Evolutionary conservation across 495 filamentous ascomycete species (phyloP), one percentile per base, ranked within the genome.

Genomic region (Tuber magnatum): DNA sequence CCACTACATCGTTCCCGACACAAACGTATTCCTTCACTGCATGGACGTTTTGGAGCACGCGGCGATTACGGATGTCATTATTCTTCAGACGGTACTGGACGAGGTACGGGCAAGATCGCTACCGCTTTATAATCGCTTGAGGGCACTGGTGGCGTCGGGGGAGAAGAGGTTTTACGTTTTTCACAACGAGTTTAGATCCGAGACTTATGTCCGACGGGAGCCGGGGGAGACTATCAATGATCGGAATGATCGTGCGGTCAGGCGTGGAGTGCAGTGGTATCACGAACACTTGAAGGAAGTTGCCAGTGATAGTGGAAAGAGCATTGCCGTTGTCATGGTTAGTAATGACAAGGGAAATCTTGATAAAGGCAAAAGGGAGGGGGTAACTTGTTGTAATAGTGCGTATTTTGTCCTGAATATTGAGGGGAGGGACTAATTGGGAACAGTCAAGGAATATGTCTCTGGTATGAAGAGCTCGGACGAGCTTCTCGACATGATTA

Each of bases 81-180:
- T 99, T 61, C 88, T 97, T 68, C 96, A 99, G 83, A 96, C 94
- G 1, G 95, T 97, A 41, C 90, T 99, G 35, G 95, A 99, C 84
- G 95, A 98, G 85, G 88, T 99, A 71, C 90, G 92, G 79, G 97
- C 97, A 82, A 90, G 94, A 71, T 98, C 95, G 16, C 83, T 98
- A 72, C 95, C 95, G 38, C 87, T 99, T 71, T 99, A 98, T 86
- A 97, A 97, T 81, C 93, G 95, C 56, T 86, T 98, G 28, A 89
- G 97, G 71, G 88, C 90, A 32, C 85, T 99, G 80, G 96, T 94
- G 42, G 96, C 92, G 83, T 97, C 93, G 80, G 92, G 96, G 80
- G 94, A 97, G 48, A 98, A 98, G 85, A 89, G 94, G 22, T 98
- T 97, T 82, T 98, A 97, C 83, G 92, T 99, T 69, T 99, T 99